Conservation (phyloP, 495 filamentous ascomycete genomes). For the Penicillium psychrofluorescens region DNA sequence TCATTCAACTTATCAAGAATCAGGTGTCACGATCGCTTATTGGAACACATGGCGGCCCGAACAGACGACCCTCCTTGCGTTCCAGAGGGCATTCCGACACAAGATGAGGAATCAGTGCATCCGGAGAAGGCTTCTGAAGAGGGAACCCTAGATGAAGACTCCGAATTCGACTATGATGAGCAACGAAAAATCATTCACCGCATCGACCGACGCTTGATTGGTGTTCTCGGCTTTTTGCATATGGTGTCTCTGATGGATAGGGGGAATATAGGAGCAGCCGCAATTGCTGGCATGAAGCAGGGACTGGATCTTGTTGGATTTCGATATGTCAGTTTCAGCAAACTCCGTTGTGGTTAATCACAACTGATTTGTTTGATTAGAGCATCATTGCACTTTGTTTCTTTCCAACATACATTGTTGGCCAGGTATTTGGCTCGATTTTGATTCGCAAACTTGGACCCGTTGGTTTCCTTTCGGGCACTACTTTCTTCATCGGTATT, state of each 20-base stretch:
- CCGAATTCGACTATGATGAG: conserved; percentile 4
- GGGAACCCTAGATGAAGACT: conserved; percentile 7
- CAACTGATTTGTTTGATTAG: background rate
- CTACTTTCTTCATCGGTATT: too few relatives aligned
- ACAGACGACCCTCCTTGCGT: too few relatives aligned
- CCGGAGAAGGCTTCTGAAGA: too few relatives aligned
- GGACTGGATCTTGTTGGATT: conserved; percentile 10
- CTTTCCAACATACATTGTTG: conserved; percentile 15
- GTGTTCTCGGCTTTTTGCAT: conserved; percentile 13
- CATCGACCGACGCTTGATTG: conserved; percentile 9
- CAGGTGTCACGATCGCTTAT: too few relatives aligned
- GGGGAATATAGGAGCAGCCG: conserved; percentile 8
- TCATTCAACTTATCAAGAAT: too few relatives aligned
- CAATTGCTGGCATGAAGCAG: conserved; percentile 11
- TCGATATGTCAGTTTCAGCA: conserved; percentile 8
- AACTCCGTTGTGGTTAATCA: too few relatives aligned
- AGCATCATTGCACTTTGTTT: conserved; percentile 14
- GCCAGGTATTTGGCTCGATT: conserved; percentile 11
- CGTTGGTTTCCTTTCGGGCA: conserved; percentile 5
- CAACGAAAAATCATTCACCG: conserved; percentile 13
- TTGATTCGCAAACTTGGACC: conserved; percentile 14
- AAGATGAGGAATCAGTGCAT: too few relatives aligned
- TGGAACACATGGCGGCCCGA: too few relatives aligned
- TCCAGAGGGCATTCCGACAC: too few relatives aligned
- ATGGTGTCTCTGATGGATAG: conserved; percentile 13